Percentiles rank a stretch among this genome's conserved stretches.
Evolutionary conservation across 441 rosid genomes (phyloP).

Genomic region (Geranium incanum): DNA sequence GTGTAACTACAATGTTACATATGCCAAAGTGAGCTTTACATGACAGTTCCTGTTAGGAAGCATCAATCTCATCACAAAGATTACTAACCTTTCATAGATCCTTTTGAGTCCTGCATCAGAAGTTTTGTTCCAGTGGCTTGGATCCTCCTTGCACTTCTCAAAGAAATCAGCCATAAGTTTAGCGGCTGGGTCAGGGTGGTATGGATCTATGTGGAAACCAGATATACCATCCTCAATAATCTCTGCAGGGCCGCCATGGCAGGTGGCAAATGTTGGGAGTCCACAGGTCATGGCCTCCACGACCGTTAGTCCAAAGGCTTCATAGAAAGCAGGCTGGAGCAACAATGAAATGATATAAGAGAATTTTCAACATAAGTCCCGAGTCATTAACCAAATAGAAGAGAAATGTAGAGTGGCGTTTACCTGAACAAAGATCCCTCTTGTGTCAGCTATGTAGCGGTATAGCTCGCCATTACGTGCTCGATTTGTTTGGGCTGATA

Average conservation of each 20-base stretch:
- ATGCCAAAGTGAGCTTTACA: slow-evolving; percentile 11
- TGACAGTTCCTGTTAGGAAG: not conserved
- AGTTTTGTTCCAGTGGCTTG: slow-evolving; percentile 57
- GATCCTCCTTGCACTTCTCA: slow-evolving; percentile 55
- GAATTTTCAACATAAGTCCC: not conserved
- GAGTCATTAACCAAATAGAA: not conserved
- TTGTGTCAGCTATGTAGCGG: slow-evolving; percentile 77
- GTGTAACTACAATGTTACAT: slow-evolving; percentile 47
- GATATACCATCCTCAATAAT: slow-evolving; percentile 69
- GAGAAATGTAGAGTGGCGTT: not conserved
- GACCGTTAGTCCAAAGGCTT: slow-evolving; percentile 91
- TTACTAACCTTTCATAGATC: slow-evolving; percentile 57
- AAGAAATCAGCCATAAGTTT: slow-evolving; percentile 59
- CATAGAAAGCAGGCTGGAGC: slow-evolving; percentile 85
- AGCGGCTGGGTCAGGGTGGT: slow-evolving; percentile 73
- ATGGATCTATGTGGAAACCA: slow-evolving; percentile 89
- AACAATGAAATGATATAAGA: not conserved
- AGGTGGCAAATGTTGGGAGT: slow-evolving; percentile 86
- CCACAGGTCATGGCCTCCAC: slow-evolving; percentile 96
- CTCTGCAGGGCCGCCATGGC: slow-evolving; percentile 94
- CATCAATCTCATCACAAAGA: not conserved
- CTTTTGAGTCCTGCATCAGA: slow-evolving; percentile 68
- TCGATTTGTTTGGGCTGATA: slow-evolving; percentile 73
- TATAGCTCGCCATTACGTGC: slow-evolving; percentile 94
- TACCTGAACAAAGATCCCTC: slow-evolving; percentile 87